Percentiles rank a stretch among this genome's conserved stretches.
phyloP scores from a whole-genome alignment of 116 monocot species.

The Iris pallida region DNA sequence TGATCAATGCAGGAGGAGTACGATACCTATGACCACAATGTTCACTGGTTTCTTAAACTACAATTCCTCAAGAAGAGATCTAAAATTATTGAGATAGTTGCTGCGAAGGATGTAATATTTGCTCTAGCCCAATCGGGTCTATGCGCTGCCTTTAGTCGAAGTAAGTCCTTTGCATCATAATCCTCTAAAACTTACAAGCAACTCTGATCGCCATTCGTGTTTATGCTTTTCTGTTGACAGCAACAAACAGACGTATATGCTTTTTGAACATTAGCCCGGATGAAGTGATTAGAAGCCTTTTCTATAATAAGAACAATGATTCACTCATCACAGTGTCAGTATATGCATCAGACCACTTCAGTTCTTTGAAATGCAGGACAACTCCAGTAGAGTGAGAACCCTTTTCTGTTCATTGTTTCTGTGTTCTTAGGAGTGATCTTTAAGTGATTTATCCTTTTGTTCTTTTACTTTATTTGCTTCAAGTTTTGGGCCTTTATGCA shows the following conservation, averaged over 20 bases:
- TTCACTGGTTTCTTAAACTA: conserved; percentile 69
- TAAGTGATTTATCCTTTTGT: too few relatives aligned
- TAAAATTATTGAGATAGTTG: conserved; percentile 92
- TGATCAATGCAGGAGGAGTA: conserved; percentile 67
- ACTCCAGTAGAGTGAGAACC: conserved; percentile 74
- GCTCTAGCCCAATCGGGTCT: conserved; percentile 86
- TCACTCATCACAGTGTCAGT: conserved; percentile 93
- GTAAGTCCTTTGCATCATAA: conserved; percentile 27
- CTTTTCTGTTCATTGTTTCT: background rate
- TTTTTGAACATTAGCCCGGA: conserved; percentile 83
- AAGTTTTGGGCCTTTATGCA: too few relatives aligned
- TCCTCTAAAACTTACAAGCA: conserved; percentile 2
- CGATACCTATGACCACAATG: conserved; percentile 85
- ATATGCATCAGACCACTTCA: conserved; percentile 84
- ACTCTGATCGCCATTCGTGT: conserved; percentile 1
- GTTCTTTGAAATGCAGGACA: conserved; percentile 78
- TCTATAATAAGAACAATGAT: conserved; percentile 95
- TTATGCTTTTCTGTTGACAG: conserved; percentile 32
- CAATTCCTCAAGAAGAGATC: conserved; percentile 88
- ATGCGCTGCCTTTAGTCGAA: conserved; percentile 79
- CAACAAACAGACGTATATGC: conserved; percentile 71
- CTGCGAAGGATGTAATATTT: conserved; percentile 90
- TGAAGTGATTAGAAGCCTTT: conserved; percentile 89
- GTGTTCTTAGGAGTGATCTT: too few relatives aligned
- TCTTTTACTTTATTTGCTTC: too few relatives aligned